Evolutionary conservation across 1,284 basidiomycete species (phyloP).

Genomic region (Cryptococcus jaspeensis): DNA sequence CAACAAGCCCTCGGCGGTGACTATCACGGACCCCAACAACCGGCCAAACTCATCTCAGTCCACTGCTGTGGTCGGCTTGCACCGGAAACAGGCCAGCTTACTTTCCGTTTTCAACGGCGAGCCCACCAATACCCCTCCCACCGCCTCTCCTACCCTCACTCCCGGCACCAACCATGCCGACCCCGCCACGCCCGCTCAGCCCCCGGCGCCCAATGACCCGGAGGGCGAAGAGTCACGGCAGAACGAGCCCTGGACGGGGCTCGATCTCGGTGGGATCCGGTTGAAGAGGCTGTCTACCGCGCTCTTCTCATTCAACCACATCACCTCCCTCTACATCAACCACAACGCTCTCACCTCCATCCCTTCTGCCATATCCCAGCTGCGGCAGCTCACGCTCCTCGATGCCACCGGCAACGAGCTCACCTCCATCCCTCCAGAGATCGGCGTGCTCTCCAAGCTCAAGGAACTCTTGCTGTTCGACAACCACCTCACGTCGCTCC

Average conservation of each 20-base stretch:
- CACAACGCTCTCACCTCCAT: constrained; percentile 84
- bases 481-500: constrained; percentile 82
- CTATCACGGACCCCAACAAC: constrained; percentile 53
- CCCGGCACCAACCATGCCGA: constrained; percentile 26
- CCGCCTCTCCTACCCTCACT: constrained; percentile 19
- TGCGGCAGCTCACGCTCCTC: constrained; percentile 83
- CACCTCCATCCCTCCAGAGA: constrained; percentile 72
- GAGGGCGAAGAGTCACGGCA: constrained; percentile 31
- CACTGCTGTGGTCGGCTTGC: constrained; percentile 48
- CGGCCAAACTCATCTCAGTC: constrained; percentile 30
- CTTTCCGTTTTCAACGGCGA: constrained; percentile 29
- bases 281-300: constrained; percentile 85
- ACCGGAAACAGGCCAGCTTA: constrained; percentile 42
- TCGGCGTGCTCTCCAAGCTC: constrained; percentile 86
- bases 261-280: constrained; percentile 95
- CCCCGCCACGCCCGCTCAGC: constrained; percentile 36
- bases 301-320: constrained; percentile 87
- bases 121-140: constrained; percentile 26
- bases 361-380: constrained; percentile 77
- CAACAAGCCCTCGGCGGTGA: constrained; percentile 53
- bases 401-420: constrained; percentile 92
- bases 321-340: constrained; percentile 94
- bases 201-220: constrained; percentile 33
- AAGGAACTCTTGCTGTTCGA: constrained; percentile 95
- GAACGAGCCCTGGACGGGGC: constrained; percentile 70